Evolutionary conservation across 192 early-diverging fungal genomes (phyloP).

Genomic region (Backusella macrospora): DNA sequence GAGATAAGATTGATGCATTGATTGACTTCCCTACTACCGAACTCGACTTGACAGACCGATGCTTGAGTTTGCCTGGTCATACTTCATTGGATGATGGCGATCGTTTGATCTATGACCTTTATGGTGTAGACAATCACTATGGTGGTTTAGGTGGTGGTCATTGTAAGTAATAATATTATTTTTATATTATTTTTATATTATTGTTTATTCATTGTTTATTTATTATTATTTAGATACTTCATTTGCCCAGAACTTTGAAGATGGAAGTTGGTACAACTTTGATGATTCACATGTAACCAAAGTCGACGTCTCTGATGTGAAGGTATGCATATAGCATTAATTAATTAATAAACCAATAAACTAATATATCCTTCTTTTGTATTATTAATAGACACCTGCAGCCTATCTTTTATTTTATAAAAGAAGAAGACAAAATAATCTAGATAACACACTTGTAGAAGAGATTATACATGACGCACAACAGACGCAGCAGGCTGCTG

Average conservation of each 20-base stretch:
- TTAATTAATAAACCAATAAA: not conserved
- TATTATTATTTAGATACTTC: conserved; percentile 68
- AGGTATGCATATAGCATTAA: conserved; percentile 25
- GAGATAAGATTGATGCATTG: conserved; percentile 74
- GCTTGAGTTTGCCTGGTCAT: conserved; percentile 33
- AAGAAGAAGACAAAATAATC: conserved; percentile 38
- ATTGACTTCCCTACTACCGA: conserved; percentile 72
- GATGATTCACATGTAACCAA: conserved; percentile 71
- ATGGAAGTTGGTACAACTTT: conserved; percentile 79
- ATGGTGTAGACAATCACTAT: conserved; percentile 81
- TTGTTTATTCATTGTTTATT: not conserved
- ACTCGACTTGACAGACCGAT: conserved; percentile 62
- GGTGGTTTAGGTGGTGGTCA: conserved; percentile 85
- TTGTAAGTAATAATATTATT: conserved; percentile 41
- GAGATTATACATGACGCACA: conserved; percentile 21
- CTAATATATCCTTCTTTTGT: not conserved
- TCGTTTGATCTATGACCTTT: conserved; percentile 66
- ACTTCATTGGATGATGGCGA: conserved; percentile 22
- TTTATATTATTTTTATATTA: not conserved
- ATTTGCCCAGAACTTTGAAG: conserved; percentile 68
- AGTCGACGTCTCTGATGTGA: conserved; percentile 33
- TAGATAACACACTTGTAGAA: conserved; percentile 8
- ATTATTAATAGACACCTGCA: conserved; percentile 48
- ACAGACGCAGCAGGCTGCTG: conserved; percentile 22
- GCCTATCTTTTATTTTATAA: conserved; percentile 68